Conservation (phyloP, 768 basidiomycete genomes). For the Suillus weaverae region DNA sequence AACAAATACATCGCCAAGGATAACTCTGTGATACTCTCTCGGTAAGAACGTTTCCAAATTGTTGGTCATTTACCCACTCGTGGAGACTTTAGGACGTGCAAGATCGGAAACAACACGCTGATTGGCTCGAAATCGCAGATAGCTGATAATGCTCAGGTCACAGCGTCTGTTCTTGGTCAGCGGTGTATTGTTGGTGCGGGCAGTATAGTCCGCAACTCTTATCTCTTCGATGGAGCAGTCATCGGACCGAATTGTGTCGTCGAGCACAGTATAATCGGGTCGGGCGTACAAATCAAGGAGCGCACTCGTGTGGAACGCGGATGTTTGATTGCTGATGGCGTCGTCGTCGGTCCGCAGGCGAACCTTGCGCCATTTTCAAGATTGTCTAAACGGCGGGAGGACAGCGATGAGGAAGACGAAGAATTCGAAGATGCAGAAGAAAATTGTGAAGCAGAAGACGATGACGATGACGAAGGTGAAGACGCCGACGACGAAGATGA, state of each 20-base stretch:
- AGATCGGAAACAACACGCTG: slow-evolving; percentile 77
- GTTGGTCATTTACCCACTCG: not conserved
- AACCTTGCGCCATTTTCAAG: slow-evolving; percentile 67
- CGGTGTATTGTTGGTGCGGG: slow-evolving; percentile 72
- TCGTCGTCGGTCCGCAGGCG: slow-evolving; percentile 74
- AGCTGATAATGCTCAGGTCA: slow-evolving; percentile 63
- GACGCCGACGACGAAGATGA: slow-evolving; percentile 34
- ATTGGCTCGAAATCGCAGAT: slow-evolving; percentile 80
- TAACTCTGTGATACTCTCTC: slow-evolving; percentile 75
- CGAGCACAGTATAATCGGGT: slow-evolving; percentile 78
- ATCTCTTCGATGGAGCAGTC: slow-evolving; percentile 77
- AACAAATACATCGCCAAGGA: slow-evolving; percentile 88
- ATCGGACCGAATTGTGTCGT: slow-evolving; percentile 74
- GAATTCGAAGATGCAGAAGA: slow-evolving; percentile 33
- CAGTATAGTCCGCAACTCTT: slow-evolving; percentile 69
- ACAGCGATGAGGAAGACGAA: slow-evolving; percentile 29
- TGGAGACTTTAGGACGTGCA: slow-evolving; percentile 62
- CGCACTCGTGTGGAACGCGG: slow-evolving; percentile 69
- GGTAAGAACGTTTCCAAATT: slow-evolving; percentile 46
- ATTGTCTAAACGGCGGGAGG: slow-evolving; percentile 56
- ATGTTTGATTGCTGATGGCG: slow-evolving; percentile 80
- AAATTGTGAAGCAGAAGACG: slow-evolving; percentile 23
- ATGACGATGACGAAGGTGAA: slow-evolving; percentile 19
- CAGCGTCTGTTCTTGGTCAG: slow-evolving; percentile 75
- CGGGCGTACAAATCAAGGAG: slow-evolving; percentile 70